Evolutionary conservation across 148 eudicot species (phyloP), one percentile per base, ranked within the genome.

Genomic region (Camellia sinensis): DNA sequence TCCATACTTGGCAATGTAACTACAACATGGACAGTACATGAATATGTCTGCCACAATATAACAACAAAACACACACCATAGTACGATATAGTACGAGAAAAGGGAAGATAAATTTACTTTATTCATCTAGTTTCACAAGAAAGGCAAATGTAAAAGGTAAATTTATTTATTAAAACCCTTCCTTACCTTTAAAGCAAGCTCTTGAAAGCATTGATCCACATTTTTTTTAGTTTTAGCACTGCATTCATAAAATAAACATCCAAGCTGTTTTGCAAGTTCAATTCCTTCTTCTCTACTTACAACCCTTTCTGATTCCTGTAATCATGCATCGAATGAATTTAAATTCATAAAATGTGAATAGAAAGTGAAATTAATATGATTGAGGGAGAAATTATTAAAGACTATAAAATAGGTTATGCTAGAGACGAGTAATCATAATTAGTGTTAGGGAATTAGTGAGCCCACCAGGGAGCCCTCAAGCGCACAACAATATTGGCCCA

Each of bases 151-250:
- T 2, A 69, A 29, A 29, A 29, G 29, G 29, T 44, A 52, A 45
- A 56, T 19, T 52, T 17, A 45, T 37, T 46, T n/a, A 29, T 29
- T 29, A 29, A 29, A 29, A 29, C 1, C 21, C 44, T 45, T 56
- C 63, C 41, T 73, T 87, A 91, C 97, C 97, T 93, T 91, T 66
- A 93, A 74, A 46, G 93, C 91, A 62, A 93, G 93, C 85, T 93
- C 97, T 81, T 89, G 86, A 81, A 93, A 93, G 86, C 97, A 91
- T 75, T 82, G 88, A 75, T 89, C 89, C 71, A 93, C 93, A 71
- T 91, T 93, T 82, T 90, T 89, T 81, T 93, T 89, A 67, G 95
- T 90, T 88, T 82, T 93, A 71, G 97, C 97, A 76, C 95, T 91
- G 73, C 93, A 91, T 80, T 93, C 97, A 37, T 87, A 85, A 77